A percentile compares a stretch with the other conserved stretches of the same genome.
These are phyloP conservation scores for Rubia occidens DNA, from an alignment of 305 asterid genomes.

Conservation along the genomic window DNA sequence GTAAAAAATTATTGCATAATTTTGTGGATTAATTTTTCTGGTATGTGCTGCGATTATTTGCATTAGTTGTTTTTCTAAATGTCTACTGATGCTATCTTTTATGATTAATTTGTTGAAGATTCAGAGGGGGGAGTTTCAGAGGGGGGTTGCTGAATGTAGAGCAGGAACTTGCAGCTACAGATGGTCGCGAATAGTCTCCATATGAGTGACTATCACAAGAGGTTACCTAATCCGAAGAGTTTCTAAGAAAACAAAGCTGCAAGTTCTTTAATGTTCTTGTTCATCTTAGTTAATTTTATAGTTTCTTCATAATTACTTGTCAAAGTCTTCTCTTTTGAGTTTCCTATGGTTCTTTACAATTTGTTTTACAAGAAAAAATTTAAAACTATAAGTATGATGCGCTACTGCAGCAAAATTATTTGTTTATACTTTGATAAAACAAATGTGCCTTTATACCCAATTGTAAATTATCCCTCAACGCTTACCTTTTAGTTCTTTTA, in stretches of 20 bases:
- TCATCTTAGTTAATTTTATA: constrained; percentile 14
- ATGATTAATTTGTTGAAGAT: constrained; percentile 38
- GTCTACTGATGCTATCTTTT: constrained; percentile 18
- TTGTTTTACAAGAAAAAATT: not conserved
- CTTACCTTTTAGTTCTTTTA: no score
- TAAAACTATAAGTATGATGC: not conserved
- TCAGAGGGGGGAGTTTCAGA: constrained; percentile 58
- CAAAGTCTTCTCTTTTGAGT: not conserved
- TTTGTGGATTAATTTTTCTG: not conserved
- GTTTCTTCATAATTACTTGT: not conserved
- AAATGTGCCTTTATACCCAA: no score
- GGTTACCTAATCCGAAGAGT: constrained; percentile 65
- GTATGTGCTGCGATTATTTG: not conserved
- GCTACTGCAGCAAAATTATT: not conserved
- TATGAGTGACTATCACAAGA: constrained; percentile 71
- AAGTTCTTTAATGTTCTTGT: no score
- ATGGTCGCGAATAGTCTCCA: constrained; percentile 60
- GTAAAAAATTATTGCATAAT: not conserved
- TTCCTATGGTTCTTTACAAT: not conserved
- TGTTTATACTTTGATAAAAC: not conserved
- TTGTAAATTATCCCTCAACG: no score
- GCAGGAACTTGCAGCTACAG: constrained; percentile 93
- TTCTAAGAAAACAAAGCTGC: constrained; percentile 41
- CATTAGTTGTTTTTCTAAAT: not conserved
- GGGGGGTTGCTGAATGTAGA: constrained; percentile 56